Base-by-base conservation (phyloP, 1,139 yeast species). In the Wickerhamomyces sp. region DNA sequence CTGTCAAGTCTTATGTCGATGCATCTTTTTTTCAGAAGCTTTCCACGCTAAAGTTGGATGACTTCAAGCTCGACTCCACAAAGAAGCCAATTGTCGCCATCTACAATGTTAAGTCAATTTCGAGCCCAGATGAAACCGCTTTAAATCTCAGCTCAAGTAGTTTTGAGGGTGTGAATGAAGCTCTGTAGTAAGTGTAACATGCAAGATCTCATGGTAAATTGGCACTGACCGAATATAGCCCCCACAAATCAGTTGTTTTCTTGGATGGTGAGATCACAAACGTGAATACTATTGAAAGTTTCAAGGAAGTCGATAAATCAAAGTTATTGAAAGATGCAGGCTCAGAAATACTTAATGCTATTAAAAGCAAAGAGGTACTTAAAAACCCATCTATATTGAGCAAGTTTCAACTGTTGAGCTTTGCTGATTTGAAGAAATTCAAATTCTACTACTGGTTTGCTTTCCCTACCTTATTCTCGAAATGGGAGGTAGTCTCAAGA, bases 381-480 rank as follows among this genome's bases (percentile, higher is more conserved):
- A 30, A 45, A 1, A 55, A 68, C 32, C 75, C 79, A 0, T 49
- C 63, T 0, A 16, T 58, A 6, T 51, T 77, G 20, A 61, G 70
- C 26, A 56, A 59, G 23, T 85, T 88, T 49, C 67, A 67, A 22
- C 53, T 89, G 1, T 63, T 89, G 26, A 68, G 88, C 27, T 91
- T 78, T 60, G 82, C 95, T 3, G 98, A 93, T 57, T 69, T 91
- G 55, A 91, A 91, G 58, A 86, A 84, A 59, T 88, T 84, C 62
- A 78, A 74, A 49, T 91, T 84, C 54, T 83, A 75, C 51, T 89
- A 89, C 58, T 91, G 98, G 98, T 72, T 85, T 47, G 85, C 89
- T 6, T 78, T 77, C 46, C 96, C 97, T 0, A 64, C 74, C 0
- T 59, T 86, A 16, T 62, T 65, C 24, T 62, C 75, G 8, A 59